Evolutionary conservation across 306 rosid genomes (phyloP), one percentile per base, ranked within the genome.

Genomic region (Acacia acuminata): DNA sequence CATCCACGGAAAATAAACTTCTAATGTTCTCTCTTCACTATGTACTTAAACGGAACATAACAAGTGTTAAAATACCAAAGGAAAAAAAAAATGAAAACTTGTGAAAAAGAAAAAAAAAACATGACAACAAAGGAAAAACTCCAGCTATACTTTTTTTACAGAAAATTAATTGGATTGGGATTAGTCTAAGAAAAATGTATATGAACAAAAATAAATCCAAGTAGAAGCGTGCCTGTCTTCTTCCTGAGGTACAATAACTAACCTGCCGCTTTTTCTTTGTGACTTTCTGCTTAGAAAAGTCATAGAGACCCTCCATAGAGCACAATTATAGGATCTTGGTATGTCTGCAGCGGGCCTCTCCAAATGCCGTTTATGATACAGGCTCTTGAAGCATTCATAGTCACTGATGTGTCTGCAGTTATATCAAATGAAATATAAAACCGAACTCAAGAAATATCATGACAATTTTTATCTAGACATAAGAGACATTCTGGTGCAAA

Each of bases 171-270:
- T 79, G 82, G 75, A 82, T 61, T 73, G 10, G 66, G 83, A 72
- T 32, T 47, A 82, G 72, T 66, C 69, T 85, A 82, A 72, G 82
- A 79, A 79, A 77, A 48, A 42, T 77, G 79, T 63, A 60, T 80
- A 88, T 85, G 79, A 73, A 88, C 87, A 85, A 82, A 81, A 85
- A 77, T 34, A 73, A 85, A 82, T 88, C 75, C 27, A 27, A 48
- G 48, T 63, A 20, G 55, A 82, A 68, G 82, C 75, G 64, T 70
- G 71, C 71, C 60, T 1, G 81, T 51, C 70, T 75, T 77, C 79
- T 70, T 73, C 55, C 47, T 51, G 51, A 76, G 79, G 80, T 76
- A 73, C 77, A 42, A 11, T 25, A 22, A 58, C 83, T 61, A 72
- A 56, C 79, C 85, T 25, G 53, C 51, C 36, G 19, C 34, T 3